phyloP scores from a whole-genome alignment of 1,284 basidiomycete genomes.

The Exsudoporus floridanus region DNA sequence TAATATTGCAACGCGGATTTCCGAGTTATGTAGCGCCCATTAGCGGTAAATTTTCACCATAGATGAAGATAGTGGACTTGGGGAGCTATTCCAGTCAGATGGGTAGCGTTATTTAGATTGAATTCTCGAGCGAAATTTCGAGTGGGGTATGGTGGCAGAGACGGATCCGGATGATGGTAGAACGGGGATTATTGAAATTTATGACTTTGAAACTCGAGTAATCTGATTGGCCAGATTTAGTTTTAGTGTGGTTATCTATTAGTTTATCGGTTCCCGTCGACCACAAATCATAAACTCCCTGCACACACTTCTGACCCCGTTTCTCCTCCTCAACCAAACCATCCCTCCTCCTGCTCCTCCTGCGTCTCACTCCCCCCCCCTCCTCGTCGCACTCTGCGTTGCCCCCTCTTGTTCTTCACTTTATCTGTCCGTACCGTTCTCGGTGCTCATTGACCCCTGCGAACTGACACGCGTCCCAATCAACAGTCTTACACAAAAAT shows the following conservation, averaged over 20 bases:
- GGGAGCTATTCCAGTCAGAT: neutral
- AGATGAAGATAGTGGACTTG: constrained; percentile 16
- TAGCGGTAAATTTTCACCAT: constrained; percentile 32
- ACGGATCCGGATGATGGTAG: constrained; percentile 10
- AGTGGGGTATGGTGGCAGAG: neutral
- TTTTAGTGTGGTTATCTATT: constrained; percentile 38
- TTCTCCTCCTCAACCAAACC: constrained; percentile 22
- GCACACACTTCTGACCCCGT: constrained; percentile 28
- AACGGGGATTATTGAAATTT: constrained; percentile 23
- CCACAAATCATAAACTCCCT: constrained; percentile 39
- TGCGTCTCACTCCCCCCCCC: neutral
- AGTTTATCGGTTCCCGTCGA: constrained; percentile 38
- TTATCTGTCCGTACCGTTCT: constrained; percentile 6
- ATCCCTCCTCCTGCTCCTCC: neutral
- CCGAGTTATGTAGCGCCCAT: constrained; percentile 29
- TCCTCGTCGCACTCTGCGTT: neutral
- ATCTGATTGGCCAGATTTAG: constrained; percentile 40
- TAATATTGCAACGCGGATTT: constrained; percentile 32
- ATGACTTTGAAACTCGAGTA: constrained; percentile 30
- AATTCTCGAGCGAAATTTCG: constrained; percentile 8
- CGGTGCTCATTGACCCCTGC: neutral
- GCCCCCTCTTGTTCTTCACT: neutral
- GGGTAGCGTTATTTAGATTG: neutral
- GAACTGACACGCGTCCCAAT: constrained; percentile 15
- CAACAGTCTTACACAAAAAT: constrained; percentile 25